Evolutionary conservation across 1,139 yeast species (phyloP), one percentile per base, ranked within the genome.

Genomic region (Saccharomyces hybrid): DNA sequence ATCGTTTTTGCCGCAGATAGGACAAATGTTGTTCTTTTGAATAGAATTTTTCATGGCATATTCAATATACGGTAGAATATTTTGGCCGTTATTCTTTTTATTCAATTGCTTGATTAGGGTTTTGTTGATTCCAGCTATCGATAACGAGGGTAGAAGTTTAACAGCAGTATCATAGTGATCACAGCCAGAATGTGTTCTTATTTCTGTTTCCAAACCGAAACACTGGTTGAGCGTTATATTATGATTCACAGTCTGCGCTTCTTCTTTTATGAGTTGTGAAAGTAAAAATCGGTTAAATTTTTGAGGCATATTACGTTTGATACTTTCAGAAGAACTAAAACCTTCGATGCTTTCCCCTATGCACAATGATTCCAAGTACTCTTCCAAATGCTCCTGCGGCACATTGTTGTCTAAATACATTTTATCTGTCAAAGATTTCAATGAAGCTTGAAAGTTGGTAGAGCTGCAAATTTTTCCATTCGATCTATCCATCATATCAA

Each of bases 401-500:
- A 83, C 41, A 38, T 32, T 47, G 30, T 28, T 38, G 3, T 38
- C 48, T 26, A 80, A 69, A 1, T 74, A 71, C 9, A 70, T 70
- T 0, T 84, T 84, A 27, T 76, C 76, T 3, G 72, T 71, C 38
- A 77, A 72, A 5, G 79, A 72, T 54, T 76, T 75, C 56, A 85
- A 67, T 50, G 76, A 58, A 66, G 73, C 65, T 69, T 81, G 78
- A 70, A 93, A 90, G 65, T 93, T 68, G 6, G 64, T 55, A 7
- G 72, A 59, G 31, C 70, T 60, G 52, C 70, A 66, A 3, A 68
- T 62, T 11, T 79, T 78, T 0, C 96, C 95, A 27, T 79, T 73
- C 0, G 97, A 90, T 67, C 88, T 88, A 52, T 78, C 78, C 73
- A 93, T 78, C 99, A 93, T 93, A 65, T 95, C 98, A 71, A 83